Evolutionary conservation across 176 grass and related monocot species (phyloP), one percentile per base, ranked within the genome.

Genomic region (Bromus sterilis): DNA sequence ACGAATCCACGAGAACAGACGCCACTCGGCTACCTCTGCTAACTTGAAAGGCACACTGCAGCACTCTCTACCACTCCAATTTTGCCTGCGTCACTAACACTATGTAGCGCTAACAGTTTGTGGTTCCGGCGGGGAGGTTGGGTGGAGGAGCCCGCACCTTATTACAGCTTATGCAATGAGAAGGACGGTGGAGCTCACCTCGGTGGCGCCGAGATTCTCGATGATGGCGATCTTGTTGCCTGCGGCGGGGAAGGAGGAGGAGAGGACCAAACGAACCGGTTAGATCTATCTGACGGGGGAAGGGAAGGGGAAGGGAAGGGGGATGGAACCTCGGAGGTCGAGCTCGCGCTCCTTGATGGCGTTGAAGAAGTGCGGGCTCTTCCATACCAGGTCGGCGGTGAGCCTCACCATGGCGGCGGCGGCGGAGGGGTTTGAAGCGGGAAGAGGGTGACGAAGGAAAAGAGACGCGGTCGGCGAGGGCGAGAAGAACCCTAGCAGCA

Each of bases 311-410:
- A 20, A 5, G 4, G 4, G 65, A 24, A n/a, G 65, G 65, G 23
- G 23, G 62, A 48, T 4, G 40, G 49, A 39, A 99, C 93, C 87
- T 82, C 93, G 84, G 84, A 99, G 89, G 65, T 99, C 89, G 60
- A 99, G 89, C 80, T 99, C 93, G 4, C 91, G 93, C 72, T 96
- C 97, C 86, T 96, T 96, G 79, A 96, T 80, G 77, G 86, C 89
- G 79, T 99, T 99, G 91, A 99, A 99, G 87, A 99, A 99, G 89
- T 99, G 97, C 12, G 85, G 93, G 84, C 97, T 99, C 87, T 99
- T 99, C 97, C 91, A 95, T 86, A 99, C 90, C 87, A 99, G 85
- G 85, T 99, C 87, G 58, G 91, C 93, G 72, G 87, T 93, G 71
- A 95, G 89, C 80, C 93, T 90, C 87, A 96, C 97, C 93, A 99